A percentile compares a stretch with the other conserved stretches of the same genome.
Evolutionary conservation across 345 rosid genomes (phyloP).

Genomic region (Cardamine chenopodiifolia): DNA sequence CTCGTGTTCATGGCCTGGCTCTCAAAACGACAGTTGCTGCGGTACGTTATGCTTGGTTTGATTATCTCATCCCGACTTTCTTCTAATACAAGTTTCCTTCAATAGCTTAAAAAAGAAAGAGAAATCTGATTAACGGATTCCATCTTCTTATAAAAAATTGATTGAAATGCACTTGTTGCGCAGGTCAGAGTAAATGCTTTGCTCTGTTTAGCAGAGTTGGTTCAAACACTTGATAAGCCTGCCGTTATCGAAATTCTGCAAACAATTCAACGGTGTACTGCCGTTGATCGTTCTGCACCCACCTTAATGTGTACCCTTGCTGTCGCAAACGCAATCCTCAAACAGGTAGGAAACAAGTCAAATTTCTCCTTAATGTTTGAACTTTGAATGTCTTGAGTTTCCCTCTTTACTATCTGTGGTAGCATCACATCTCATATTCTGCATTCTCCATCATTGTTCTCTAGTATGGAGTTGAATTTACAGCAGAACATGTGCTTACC

Average conservation of each 20-base stretch:
- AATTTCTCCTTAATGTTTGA: neutral
- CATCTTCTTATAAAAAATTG: neutral
- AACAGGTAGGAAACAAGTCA: constrained; percentile 56
- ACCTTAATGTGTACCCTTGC: constrained; percentile 98
- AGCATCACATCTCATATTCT: constrained; percentile 17
- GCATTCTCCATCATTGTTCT: constrained; percentile 30
- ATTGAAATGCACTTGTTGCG: constrained; percentile 7
- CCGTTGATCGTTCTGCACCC: constrained; percentile 94
- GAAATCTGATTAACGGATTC: neutral
- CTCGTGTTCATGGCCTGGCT: constrained; percentile 93
- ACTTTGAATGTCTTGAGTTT: too few relatives aligned
- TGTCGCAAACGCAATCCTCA: constrained; percentile 82
- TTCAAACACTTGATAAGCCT: constrained; percentile 72
- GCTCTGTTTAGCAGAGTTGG: constrained; percentile 82
- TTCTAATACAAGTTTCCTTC: neutral
- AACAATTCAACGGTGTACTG: constrained; percentile 90
- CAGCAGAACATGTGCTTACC: constrained; percentile 85
- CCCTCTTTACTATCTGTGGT: neutral
- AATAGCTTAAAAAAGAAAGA: constrained; percentile 2
- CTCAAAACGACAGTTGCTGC: constrained; percentile 98
- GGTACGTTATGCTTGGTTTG: constrained; percentile 51
- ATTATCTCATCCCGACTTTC: neutral
- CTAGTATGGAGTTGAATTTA: constrained; percentile 91
- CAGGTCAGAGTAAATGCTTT: constrained; percentile 97
- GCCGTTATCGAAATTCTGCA: constrained; percentile 73